These are phyloP conservation scores for Musa balbisiana DNA, from an alignment of 202 grass and related monocot genomes.

Conservation along the genomic window DNA sequence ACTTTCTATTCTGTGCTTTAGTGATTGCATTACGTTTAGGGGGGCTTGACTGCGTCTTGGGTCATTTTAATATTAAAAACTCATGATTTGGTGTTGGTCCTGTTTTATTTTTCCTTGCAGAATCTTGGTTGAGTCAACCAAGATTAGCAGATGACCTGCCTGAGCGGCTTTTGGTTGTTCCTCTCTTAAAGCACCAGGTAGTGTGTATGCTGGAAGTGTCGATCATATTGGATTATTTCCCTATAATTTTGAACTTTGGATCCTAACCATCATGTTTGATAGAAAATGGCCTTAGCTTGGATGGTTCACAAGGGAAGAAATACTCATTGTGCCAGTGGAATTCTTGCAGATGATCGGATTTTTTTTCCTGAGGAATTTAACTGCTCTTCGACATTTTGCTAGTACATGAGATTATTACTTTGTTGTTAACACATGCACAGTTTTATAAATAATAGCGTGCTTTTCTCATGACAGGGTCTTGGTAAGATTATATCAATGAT, in stretches of 20 bases:
- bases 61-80: neutral
- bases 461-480: conserved; percentile 65
- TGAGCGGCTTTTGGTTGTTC: conserved; percentile 61
- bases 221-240: conserved; percentile 23
- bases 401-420: neutral
- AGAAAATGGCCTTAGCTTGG: conserved; percentile 99
- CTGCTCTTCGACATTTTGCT: neutral
- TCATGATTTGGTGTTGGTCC: conserved; percentile 14
- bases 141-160: conserved; percentile 76
- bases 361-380: conserved; percentile 16
- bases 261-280: conserved; percentile 28
- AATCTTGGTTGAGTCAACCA: conserved; percentile 48
- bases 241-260: conserved; percentile 20
- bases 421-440: neutral
- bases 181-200: conserved; percentile 93
- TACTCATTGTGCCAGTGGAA: conserved; percentile 75
- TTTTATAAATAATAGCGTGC: conserved; percentile 19
- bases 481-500: conserved; percentile 94
- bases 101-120: conserved; percentile 31
- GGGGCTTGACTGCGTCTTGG: neutral
- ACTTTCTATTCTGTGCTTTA: neutral
- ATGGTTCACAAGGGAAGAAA: conserved; percentile 93
- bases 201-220: conserved; percentile 6
- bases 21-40: neutral
- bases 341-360: conserved; percentile 99